These are phyloP conservation scores for Penicillium decumbens DNA, from an alignment of 2,329 filamentous ascomycete species.

Conservation along the genomic window DNA sequence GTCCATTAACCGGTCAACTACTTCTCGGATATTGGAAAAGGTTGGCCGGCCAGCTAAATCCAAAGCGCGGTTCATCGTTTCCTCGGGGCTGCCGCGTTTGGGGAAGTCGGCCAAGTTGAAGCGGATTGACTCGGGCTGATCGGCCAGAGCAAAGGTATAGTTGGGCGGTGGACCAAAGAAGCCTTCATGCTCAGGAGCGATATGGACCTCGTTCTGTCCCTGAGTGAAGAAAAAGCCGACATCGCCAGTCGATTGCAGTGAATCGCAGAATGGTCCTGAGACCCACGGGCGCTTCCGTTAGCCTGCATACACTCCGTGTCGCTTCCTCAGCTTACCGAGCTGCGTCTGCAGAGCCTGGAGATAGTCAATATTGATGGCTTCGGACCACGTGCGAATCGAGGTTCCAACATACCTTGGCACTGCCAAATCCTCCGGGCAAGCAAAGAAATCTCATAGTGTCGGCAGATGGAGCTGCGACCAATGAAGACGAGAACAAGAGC, in stretches of 20 bases:
- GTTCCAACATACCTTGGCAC: conserved; percentile 13
- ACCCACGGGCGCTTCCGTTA: conserved; percentile 7
- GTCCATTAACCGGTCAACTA: conserved; percentile 14
- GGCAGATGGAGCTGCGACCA: neutral
- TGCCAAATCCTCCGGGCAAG: conserved; percentile 21
- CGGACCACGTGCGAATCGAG: too few relatives aligned
- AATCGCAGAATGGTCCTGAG: conserved; percentile 17
- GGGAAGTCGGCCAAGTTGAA: conserved; percentile 19
- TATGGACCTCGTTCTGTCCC: conserved; percentile 11
- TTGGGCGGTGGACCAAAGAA: conserved; percentile 24
- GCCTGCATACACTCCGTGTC: neutral
- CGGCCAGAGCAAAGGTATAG: conserved; percentile 13
- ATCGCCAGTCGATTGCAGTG: conserved; percentile 12
- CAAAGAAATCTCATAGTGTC: conserved; percentile 22
- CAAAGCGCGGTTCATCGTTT: conserved; percentile 13
- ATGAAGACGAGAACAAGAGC: neutral
- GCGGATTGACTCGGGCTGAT: conserved; percentile 4
- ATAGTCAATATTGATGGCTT: neutral
- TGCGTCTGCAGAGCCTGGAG: conserved; percentile 14
- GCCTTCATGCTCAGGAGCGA: conserved; percentile 11
- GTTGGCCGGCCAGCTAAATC: conserved; percentile 14
- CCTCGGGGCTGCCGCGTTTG: conserved; percentile 17
- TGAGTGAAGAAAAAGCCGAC: conserved; percentile 18
- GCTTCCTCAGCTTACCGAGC: conserved; percentile 9
- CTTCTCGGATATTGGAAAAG: conserved; percentile 9